Conservation (phyloP, 805 yeast genomes). For the Candida chauliodis region DNA sequence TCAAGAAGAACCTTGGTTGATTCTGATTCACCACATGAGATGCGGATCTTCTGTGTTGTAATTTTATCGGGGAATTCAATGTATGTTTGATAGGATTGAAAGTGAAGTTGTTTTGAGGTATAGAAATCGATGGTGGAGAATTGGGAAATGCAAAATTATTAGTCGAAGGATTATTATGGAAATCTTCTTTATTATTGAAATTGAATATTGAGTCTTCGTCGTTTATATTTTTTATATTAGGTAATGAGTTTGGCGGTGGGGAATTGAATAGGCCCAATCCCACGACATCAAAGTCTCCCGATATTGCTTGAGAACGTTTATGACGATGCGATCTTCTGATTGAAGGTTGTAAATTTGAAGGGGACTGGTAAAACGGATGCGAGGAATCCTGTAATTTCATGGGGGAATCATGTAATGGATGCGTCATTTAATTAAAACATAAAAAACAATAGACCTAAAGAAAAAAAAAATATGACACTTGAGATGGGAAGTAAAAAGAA, state of each 20-base stretch:
- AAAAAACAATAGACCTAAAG: too few species aligned
- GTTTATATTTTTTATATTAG: conserved; percentile 12
- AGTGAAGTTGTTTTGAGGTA: conserved; percentile 13
- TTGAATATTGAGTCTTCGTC: conserved; percentile 19
- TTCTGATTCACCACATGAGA: conserved; percentile 1
- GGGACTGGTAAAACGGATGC: neutral
- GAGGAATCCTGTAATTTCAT: neutral
- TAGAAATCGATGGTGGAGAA: conserved; percentile 4
- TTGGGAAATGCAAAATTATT: conserved; percentile 30
- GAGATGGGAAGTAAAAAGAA: too few species aligned
- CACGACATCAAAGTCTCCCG: conserved; percentile 71
- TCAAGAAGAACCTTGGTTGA: conserved; percentile 10
- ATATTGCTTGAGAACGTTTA: conserved; percentile 81
- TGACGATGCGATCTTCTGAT: conserved; percentile 65
- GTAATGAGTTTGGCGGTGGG: conserved; percentile 13
- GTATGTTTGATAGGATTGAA: conserved; percentile 1
- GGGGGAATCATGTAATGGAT: neutral
- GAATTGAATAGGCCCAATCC: conserved; percentile 37
- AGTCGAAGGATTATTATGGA: conserved; percentile 17
- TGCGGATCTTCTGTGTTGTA: conserved; percentile 5
- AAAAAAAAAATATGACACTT: too few species aligned
- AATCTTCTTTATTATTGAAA: conserved; percentile 37
- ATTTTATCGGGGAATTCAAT: conserved; percentile 32
- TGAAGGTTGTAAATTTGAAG: conserved; percentile 7
- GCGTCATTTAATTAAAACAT: too few species aligned